Conservation (phyloP, 331 rosid genomes). For the Acacia pycnantha region DNA sequence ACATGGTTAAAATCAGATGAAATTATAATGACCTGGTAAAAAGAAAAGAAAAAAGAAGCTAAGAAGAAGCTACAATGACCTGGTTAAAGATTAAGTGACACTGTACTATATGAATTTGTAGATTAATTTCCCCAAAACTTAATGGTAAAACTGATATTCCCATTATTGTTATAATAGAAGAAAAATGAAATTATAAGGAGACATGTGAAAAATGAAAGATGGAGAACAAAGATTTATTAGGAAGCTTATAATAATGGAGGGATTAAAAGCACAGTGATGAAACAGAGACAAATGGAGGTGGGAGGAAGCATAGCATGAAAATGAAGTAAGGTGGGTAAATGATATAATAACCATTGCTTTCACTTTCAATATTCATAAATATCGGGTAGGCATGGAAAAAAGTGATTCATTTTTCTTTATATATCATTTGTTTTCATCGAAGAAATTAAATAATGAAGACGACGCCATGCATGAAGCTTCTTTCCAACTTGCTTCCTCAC, state of each 20-base stretch:
- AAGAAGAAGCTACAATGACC: background rate
- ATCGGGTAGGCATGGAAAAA: background rate
- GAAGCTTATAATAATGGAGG: background rate
- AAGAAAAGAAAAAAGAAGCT: no score
- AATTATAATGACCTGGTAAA: background rate
- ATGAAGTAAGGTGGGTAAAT: background rate
- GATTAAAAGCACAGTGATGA: background rate
- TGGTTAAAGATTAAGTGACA: no score
- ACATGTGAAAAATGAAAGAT: background rate
- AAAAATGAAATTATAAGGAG: no score
- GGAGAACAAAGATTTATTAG: background rate
- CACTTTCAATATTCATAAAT: background rate
- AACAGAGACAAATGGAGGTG: background rate
- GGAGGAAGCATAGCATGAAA: background rate
- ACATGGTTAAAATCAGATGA: background rate
- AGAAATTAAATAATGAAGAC: background rate
- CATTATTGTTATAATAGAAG: no score
- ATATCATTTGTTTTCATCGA: background rate
- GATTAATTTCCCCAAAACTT: no score
- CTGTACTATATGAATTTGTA: no score
- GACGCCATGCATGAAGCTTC: background rate
- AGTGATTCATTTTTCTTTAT: background rate
- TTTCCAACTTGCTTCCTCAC: background rate
- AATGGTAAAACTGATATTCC: no score
- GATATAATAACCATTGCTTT: background rate